Evolutionary conservation across 768 basidiomycete species (phyloP), one percentile per base, ranked within the genome.

Genomic region (Inosperma sp.): DNA sequence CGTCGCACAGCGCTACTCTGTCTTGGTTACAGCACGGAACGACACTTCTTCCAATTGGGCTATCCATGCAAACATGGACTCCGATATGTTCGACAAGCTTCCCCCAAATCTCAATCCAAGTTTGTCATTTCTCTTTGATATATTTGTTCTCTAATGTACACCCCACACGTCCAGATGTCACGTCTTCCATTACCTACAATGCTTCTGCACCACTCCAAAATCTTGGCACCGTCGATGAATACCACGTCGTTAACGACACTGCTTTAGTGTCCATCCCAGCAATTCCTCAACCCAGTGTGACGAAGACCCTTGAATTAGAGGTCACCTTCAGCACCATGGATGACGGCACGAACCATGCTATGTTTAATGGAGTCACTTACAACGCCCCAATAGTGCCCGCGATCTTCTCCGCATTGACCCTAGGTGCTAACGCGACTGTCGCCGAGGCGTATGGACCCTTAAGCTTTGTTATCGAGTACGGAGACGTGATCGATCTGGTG

Each of bases 1-100:
- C 12, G 92, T 87, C 25, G 93, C 93, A 0, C 95, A 98, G 66
- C 83, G 95, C 16, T 96, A 95, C 68, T 94, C 93, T 0, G 74
- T 99, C 33, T 82, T 97, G 26, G 90, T 99, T 46, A 86, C 85
- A 9, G 94, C 95, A 8, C 81, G 86, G 41, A 94, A 94, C 67
- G 88, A 93, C 56, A 87, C 85, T 0, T 70, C 78, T 2, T 72
- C 79, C 17, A 96, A 99, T 73, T 98, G 84, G 84, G 82, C 80
- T 44, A 82, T 99, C 52, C 89, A 93, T 62, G 87, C 88, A 5
- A 89, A 93, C 72, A 90, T 97, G 81, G 90, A 94, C 63, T 79
- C 79, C 0, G 72, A 71, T 54, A 95, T 94, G 93, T 98, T 96
- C 66, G 95, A 98, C 65, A 72, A 57, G 12, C 63, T 93, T 12